These are phyloP conservation scores for Cucumis hystrix DNA, from an alignment of 306 rosid species.

Conservation along the genomic window DNA sequence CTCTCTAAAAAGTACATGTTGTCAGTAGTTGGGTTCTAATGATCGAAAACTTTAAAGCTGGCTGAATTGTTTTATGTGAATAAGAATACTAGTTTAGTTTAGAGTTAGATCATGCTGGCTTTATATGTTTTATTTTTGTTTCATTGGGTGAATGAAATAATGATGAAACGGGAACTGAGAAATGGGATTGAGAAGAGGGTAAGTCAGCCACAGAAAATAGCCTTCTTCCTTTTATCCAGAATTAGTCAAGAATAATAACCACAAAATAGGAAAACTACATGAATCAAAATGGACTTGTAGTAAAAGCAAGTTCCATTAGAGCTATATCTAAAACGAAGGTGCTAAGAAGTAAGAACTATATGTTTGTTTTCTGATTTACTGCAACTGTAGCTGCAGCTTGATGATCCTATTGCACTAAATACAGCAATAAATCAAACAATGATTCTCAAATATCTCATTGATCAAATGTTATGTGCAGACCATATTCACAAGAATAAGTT, in stretches of 20 bases:
- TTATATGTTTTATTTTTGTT: too few species aligned
- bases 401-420: neutral
- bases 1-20: too few species aligned
- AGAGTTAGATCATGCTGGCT: too few species aligned
- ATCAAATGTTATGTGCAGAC: neutral
- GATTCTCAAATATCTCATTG: neutral
- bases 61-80: too few species aligned
- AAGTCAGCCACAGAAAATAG: neutral
- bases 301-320: neutral
- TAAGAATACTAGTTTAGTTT: too few species aligned
- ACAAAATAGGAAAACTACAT: neutral
- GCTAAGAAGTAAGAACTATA: neutral
- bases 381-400: neutral
- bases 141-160: too few species aligned
- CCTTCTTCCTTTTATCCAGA: neutral
- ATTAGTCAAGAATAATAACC: neutral
- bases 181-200: neutral
- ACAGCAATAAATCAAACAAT: slow-evolving; percentile 6
- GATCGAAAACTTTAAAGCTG: too few species aligned
- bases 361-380: neutral
- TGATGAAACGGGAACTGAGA: neutral
- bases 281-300: neutral
- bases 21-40: too few species aligned
- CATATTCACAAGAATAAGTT: slow-evolving; percentile 4
- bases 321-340: neutral